These are phyloP conservation scores for Vitis riparia DNA, from an alignment of 164 flowering plant species.

Conservation along the genomic window DNA sequence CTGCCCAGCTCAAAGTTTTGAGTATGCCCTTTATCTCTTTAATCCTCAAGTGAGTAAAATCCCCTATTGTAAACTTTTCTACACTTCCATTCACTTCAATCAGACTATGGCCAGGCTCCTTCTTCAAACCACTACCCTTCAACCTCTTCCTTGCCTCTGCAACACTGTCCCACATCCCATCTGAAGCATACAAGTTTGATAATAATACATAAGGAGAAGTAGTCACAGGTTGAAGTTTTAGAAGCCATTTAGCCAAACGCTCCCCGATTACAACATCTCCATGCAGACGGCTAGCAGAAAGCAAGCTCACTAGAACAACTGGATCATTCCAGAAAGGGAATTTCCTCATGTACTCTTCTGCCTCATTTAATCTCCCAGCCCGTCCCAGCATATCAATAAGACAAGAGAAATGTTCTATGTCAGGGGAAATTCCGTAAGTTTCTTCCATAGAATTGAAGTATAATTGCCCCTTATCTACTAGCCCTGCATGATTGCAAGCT, in stretches of 20 bases:
- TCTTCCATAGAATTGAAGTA: conserved; percentile 54
- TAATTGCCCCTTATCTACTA: conserved; percentile 49
- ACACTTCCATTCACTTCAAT: conserved; percentile 52
- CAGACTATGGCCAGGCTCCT: conserved; percentile 62
- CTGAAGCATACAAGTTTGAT: conserved; percentile 68
- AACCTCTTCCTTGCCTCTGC: conserved; percentile 60
- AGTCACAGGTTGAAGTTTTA: conserved; percentile 41
- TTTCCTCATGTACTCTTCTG: conserved; percentile 42
- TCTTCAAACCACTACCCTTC: conserved; percentile 58
- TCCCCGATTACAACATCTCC: conserved; percentile 51
- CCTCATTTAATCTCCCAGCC: conserved; percentile 61
- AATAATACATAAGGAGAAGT: conserved; percentile 72
- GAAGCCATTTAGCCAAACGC: conserved; percentile 39
- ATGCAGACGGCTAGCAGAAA: conserved; percentile 65
- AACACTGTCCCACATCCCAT: conserved; percentile 60
- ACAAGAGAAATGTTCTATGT: conserved; percentile 67
- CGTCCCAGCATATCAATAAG: conserved; percentile 73
- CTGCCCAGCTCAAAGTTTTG: conserved; percentile 34
- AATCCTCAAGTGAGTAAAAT: conserved; percentile 47
- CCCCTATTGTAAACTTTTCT: conserved; percentile 57
- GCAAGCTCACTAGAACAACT: conserved; percentile 65
- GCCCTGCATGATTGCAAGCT: conserved; percentile 79
- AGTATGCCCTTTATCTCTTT: conserved; percentile 41
- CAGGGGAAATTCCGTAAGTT: conserved; percentile 42
- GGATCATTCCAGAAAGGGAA: conserved; percentile 43